Base-by-base conservation (phyloP, 1,139 yeast species). In the Kodamaea sp. region DNA sequence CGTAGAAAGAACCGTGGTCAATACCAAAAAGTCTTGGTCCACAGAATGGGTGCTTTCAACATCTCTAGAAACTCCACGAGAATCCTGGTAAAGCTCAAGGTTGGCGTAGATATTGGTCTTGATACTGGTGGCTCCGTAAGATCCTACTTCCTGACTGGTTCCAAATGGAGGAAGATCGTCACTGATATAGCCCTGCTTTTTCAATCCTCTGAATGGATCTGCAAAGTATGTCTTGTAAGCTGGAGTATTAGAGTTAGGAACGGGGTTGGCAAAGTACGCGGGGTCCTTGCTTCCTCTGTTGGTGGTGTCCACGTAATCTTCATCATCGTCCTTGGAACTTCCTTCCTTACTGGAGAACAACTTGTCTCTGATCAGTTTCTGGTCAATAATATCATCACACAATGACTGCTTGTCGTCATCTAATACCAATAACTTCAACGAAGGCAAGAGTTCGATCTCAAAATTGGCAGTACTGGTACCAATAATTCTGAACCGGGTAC, bases 81-180 rank as follows among this genome's bases (percentile, higher is more conserved):
- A 60, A 13, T 65, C 55, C 39, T 69, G 74, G 41, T 70, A 70
- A 4, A 61, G 13, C 31, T 67, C 71, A 13, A 69, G 36, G 29
- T 44, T 56, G 4, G 71, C 74, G 8, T 51, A 46, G 32, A 66
- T 72, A 8, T 58, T 43, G 40, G 50, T 67, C 40, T 57, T 66
- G 41, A 58, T 65, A 10, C 72, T 73, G 3, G 66, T 37, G 2
- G 60, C 26, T 9, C 24, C 19, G 5, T 21, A 14, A 11, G 50
- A 34, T n/a, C 55, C 30, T 0, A 63, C 43, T 38, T 68, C 72
- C 31, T 51, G 55, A 32, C 59, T 63, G 3, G 48, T 43, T 2
- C 73, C 74, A 50, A 70, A 70, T 1, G 75, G 75, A 0, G 76
- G 76, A 31, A 59, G 40, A 18, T 60, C 50, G 38, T 54, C 51